Conservation (phyloP, 768 basidiomycete genomes). For the Pseudohyphozyma bogoriensis region DNA sequence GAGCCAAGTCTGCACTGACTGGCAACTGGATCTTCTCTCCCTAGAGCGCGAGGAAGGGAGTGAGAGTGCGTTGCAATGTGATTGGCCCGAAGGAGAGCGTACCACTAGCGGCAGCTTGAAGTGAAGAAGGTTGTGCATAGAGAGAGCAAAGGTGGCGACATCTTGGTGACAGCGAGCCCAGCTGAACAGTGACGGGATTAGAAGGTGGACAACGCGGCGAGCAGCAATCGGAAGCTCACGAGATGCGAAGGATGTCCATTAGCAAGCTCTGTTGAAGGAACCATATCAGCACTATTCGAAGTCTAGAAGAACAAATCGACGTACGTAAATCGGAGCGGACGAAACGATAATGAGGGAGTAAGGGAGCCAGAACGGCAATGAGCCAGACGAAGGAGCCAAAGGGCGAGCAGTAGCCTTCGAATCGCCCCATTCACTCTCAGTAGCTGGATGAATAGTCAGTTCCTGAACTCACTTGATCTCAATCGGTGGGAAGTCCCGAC, state of each 20-base stretch:
- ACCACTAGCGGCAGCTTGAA: too few relatives aligned
- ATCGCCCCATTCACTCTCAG: constrained; percentile 30
- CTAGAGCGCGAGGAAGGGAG: constrained; percentile 32
- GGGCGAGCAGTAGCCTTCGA: constrained; percentile 16
- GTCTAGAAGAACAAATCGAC: background rate
- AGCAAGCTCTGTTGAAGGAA: constrained; percentile 57
- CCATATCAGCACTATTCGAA: background rate
- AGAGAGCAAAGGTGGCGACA: constrained; percentile 15
- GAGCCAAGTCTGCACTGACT: constrained; percentile 20
- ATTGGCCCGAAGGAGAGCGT: too few relatives aligned
- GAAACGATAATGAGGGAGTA: constrained; percentile 59
- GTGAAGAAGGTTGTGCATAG: constrained; percentile 34
- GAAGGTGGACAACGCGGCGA: background rate
- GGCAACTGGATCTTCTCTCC: constrained; percentile 32
- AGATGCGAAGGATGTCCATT: constrained; percentile 89
- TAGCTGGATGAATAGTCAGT: background rate
- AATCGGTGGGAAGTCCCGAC: background rate
- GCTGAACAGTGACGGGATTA: too few relatives aligned
- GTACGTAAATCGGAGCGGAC: constrained; percentile 5
- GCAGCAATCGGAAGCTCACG: constrained; percentile 77
- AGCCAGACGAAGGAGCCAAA: background rate
- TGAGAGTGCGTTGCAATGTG: too few relatives aligned
- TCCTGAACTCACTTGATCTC: too few relatives aligned
- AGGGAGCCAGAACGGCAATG: constrained; percentile 66
- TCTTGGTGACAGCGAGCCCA: constrained; percentile 15